Base-by-base conservation (phyloP, 345 rosid species). In the Hibiscus mutabilis region DNA sequence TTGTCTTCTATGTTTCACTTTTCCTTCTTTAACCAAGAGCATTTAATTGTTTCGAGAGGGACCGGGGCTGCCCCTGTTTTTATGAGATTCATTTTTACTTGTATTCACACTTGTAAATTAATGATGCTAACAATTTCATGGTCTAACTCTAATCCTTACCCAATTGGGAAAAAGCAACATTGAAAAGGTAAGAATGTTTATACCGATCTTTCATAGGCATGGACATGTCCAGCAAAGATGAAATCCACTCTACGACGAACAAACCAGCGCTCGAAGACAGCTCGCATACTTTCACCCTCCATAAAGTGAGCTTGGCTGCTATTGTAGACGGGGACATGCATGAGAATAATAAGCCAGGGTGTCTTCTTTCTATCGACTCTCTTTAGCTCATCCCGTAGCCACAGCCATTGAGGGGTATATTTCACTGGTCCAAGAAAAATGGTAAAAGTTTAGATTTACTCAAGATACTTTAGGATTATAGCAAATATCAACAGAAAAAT, bases 201-300 rank as follows among this genome's bases (percentile, higher is more conserved):
- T 83, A 87, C 88, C 0, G 87, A 73, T 83, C 91, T 80, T 82
- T 87, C 88, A 49, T 85, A 87, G 27, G 88, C 91, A 75, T 87
- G 91, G 70, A 84, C 86, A 31, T 86, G 90, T 19, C 90, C 88
- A 10, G 90, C 80, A 62, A 86, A 79, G 56, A 87, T 74, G 47
- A 87, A 27, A 68, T 87, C 91, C 4, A 87, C 87, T 73, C 73
- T 79, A 69, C 75, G 66, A 71, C 31, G 40, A 19, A 85, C 82
- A 70, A 87, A 77, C 91, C 83, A 83, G 6, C 37, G 68, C 83
- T 87, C 88, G 8, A 77, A 87, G 21, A 76, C 87, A 24, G 79
- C 74, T 59, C 84, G 80, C 88, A 87, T 85, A 49, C 87, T 69
- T 74, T 87, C 91, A 27, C 91, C 88, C 60, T 83, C 91, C 86